These are phyloP conservation scores for Cytidiella melzeri DNA, from an alignment of 768 basidiomycete genomes.

Conservation along the genomic window DNA sequence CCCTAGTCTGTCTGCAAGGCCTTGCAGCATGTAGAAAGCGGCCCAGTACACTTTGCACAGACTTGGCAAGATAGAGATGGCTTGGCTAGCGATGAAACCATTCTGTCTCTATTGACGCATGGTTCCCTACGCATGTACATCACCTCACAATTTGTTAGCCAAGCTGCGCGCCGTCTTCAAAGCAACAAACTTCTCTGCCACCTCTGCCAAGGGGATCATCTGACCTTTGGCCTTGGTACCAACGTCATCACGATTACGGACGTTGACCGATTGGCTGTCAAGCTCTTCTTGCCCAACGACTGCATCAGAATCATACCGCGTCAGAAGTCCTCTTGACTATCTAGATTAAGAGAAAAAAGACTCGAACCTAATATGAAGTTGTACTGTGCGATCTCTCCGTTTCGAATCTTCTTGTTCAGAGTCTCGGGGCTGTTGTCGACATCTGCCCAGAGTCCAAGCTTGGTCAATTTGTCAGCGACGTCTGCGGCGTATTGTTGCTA, in stretches of 20 bases:
- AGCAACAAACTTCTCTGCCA: conserved; percentile 60
- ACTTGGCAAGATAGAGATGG: no score
- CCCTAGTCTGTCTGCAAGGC: no score
- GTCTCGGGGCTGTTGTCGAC: conserved; percentile 92
- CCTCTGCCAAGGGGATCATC: conserved; percentile 64
- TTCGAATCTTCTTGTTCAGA: conserved; percentile 93
- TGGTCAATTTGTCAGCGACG: conserved; percentile 60
- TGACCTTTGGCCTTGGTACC: conserved; percentile 79
- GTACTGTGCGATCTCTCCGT: conserved; percentile 95
- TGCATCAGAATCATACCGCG: conserved; percentile 24
- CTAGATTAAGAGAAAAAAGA: neutral
- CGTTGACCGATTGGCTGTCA: conserved; percentile 82
- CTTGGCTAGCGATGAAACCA: no score
- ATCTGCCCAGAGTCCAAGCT: conserved; percentile 78
- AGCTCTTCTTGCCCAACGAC: conserved; percentile 95
- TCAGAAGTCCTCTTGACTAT: neutral
- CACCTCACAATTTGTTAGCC: conserved; percentile 41
- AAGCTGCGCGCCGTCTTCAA: conserved; percentile 58
- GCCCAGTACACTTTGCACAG: no score
- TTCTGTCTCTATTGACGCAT: no score
- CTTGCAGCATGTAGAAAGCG: no score
- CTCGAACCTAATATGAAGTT: conserved; percentile 95
- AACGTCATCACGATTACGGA: conserved; percentile 91
- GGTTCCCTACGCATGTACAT: neutral
- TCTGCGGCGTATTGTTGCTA: conserved; percentile 90